Conservation (phyloP, 2,329 filamentous ascomycete genomes). For the Chalara sp. region DNA sequence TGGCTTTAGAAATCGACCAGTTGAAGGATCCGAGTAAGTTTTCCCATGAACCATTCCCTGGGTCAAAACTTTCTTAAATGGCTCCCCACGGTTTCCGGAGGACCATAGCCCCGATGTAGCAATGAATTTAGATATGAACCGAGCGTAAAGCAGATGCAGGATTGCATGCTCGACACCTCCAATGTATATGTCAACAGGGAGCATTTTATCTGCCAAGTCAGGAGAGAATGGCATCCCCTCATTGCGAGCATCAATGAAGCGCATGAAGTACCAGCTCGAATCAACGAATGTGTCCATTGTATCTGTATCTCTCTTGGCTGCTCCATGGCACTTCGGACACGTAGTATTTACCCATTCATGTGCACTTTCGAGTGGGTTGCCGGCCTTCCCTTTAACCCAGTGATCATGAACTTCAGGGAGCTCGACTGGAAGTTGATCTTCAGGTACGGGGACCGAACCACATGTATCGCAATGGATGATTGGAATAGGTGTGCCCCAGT, state of each 20-base stretch:
- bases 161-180: slow-evolving; percentile 90
- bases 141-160: slow-evolving; percentile 78
- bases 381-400: slow-evolving; percentile 61
- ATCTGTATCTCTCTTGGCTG: slow-evolving; percentile 78
- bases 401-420: slow-evolving; percentile 64
- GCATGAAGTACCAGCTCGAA: slow-evolving; percentile 88
- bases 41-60: slow-evolving; percentile 93
- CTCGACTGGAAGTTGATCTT: slow-evolving; percentile 67
- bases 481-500: slow-evolving; percentile 87
- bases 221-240: slow-evolving; percentile 52
- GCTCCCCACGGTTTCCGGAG: slow-evolving; percentile 49
- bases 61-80: slow-evolving; percentile 75
- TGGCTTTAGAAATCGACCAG: slow-evolving; percentile 69
- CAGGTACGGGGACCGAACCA: slow-evolving; percentile 72
- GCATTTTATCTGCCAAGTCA: slow-evolving; percentile 43
- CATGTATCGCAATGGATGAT: slow-evolving; percentile 76
- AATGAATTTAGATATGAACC: slow-evolving; percentile 86
- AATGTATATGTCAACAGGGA: slow-evolving; percentile 83
- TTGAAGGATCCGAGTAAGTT: slow-evolving; percentile 70
- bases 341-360: slow-evolving; percentile 67
- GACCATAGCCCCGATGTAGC: slow-evolving; percentile 45
- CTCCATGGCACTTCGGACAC: slow-evolving; percentile 66
- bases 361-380: slow-evolving; percentile 70
- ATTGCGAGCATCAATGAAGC: slow-evolving; percentile 70
- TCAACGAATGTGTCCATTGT: slow-evolving; percentile 97